Percentiles rank a stretch among this genome's conserved stretches.
Conservation (phyloP, 169 alveolate species). For the Amoebophrya sp. region DNA sequence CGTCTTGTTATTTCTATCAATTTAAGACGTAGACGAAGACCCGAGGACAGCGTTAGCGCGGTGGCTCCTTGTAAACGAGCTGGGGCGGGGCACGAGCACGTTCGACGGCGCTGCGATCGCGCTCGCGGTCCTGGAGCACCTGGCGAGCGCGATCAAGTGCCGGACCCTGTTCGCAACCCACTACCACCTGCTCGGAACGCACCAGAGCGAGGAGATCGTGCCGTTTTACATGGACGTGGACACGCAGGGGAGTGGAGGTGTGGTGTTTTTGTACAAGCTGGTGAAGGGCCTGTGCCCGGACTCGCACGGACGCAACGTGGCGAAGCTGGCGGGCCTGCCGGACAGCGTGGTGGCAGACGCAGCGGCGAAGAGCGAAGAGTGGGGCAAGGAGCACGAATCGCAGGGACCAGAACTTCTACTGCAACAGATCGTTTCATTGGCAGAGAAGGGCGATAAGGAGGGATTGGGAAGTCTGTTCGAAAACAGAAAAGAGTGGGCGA, state of each 20-base stretch:
- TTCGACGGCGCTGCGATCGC: constrained; percentile 99
- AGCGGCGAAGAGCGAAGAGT: not conserved
- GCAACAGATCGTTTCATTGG: no score
- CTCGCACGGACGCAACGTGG: constrained; percentile 93
- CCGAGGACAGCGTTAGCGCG: no score
- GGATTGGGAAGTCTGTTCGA: no score
- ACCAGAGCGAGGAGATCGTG: constrained; percentile 31
- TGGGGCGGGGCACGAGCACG: constrained; percentile 99
- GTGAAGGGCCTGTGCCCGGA: constrained; percentile 84
- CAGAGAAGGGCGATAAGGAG: no score
- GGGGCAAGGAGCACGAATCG: not conserved
- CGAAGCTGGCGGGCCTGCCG: constrained; percentile 83
- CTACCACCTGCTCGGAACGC: constrained; percentile 62
- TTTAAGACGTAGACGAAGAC: no score
- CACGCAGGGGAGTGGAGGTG: constrained; percentile 42
- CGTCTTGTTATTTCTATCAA: not conserved
- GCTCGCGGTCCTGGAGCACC: constrained; percentile 28
- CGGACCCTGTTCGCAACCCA: constrained; percentile 91
- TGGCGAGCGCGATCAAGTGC: constrained; percentile 44
- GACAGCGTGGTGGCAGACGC: constrained; percentile 31
- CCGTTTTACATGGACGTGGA: constrained; percentile 65
- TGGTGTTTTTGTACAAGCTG: constrained; percentile 81
- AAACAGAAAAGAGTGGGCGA: no score
- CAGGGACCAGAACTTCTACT: no score
- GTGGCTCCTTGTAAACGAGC: no score